Evolutionary conservation across 2,329 filamentous ascomycete genomes (phyloP), one percentile per base, ranked within the genome.

Genomic region (Sphaerulina musiva): DNA sequence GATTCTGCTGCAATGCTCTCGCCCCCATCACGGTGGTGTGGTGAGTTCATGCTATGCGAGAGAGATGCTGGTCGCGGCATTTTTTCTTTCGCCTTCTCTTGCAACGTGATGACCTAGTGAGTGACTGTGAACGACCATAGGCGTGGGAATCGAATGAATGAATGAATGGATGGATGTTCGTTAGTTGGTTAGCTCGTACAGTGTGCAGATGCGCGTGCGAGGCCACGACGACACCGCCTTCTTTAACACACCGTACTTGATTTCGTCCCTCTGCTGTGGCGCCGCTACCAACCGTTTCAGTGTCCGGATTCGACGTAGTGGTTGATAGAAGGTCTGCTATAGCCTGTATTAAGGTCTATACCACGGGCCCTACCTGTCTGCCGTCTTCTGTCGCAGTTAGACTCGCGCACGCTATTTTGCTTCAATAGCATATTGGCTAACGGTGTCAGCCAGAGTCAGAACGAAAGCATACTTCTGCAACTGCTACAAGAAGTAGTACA

Each of bases 291-390:
- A 31, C 29, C 31, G 48, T 51, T 51, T 51, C 48, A 51, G 38
- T 43, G 31, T 43, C 48, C 48, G 39, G 26, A 12, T 23, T 40
- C 39, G 40, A 29, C 39, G n/a, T 14, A 26, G 48, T 38, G 48
- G 48, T 51, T 44, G 48, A 4, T 44, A 51, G 44, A 51, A 40
- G 39, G 48, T 44, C 48, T 42, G 48, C 48, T 51, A 51, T 51
- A 45, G 40, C 4, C 12, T 10, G 3, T 36, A 8, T 36, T 36
- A 36, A 36, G 34, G 34, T 36, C 34, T 36, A 36, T 10, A 36
- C 9, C 34, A 36, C 34, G 9, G 9, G 9, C 34, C 4, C 34
- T n/a, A n/a, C 34, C 34, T 4, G 34, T 36, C 26, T 36, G 34
- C 12, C 34, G 34, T 36, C 34, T 26, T 26, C 26, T 26, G 26